Evolutionary conservation across 2,329 filamentous ascomycete species (phyloP), one percentile per base, ranked within the genome.

Genomic region (Aschersonia sp.): DNA sequence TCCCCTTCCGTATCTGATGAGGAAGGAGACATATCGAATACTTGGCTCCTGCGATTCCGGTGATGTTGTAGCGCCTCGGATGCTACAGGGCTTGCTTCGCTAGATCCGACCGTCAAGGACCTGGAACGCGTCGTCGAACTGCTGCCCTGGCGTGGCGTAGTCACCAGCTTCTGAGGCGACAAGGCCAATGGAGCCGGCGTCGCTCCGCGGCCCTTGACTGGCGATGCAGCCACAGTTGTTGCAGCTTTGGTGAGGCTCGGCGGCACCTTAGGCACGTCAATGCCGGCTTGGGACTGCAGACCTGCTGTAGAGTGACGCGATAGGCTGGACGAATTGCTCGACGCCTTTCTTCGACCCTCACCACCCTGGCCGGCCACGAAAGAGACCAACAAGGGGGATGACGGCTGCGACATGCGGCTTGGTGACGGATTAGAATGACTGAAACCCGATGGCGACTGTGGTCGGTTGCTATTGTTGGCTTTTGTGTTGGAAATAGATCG

Each of bases 1-100:
- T 90, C 85, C 45, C 94, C 88, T 65, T 98, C 92, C 50, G 94
- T 98, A 60, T 98, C 92, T 0, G 92, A 98, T 0, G 90, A 97
- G 0, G 92, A 97, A 4, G 92, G 92, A 2, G 92, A 98, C 66
- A 96, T 85, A 61, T 97, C 90, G 56, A 97, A 87, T 2, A 96
- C 84, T 58, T 96, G 92, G 60, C 90, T 97, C 56, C 88, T 79
- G 40, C 92, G 82, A 63, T 96, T 96, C 57, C 89, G 81, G 59
- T 96, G 89, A 46, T 81, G 78, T 42, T 83, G 78, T 47, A 86
- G 74, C 46, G 85, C 77, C 47, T 84, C 79, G 2, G 82, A 72
- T 6, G 78, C 69, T 12, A 87, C 75, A 6, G 83, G 77, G 54
- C 92, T 94, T 31, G 86, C 87, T 57, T 97, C 92, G 63, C 95